Evolutionary conservation across 305 asterid genomes (phyloP).

Genomic region (Plantago coronopus): DNA sequence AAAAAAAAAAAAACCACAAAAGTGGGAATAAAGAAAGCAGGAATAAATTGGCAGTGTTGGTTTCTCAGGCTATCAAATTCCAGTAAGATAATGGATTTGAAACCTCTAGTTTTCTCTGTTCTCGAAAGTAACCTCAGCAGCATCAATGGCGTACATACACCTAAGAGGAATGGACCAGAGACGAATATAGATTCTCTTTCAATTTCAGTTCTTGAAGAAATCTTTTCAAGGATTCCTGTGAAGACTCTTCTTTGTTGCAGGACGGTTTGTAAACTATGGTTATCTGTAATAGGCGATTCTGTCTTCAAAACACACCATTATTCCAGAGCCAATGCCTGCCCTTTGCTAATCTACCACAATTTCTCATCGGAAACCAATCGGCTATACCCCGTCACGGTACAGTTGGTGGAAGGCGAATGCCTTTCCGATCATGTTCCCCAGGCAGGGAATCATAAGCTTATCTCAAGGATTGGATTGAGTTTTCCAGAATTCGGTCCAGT

Average conservation of each 20-base stretch:
- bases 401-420: conserved; percentile 5
- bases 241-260: background rate
- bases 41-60: too few species aligned
- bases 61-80: too few species aligned
- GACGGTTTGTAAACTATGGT: conserved; percentile 2
- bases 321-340: background rate
- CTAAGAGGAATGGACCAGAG: background rate
- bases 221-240: conserved; percentile 5
- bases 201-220: background rate
- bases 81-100: too few species aligned
- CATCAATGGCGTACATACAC: background rate
- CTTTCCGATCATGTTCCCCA: background rate
- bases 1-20: too few species aligned
- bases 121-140: too few species aligned
- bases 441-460: background rate
- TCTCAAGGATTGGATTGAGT: background rate
- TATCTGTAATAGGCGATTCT: background rate
- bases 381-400: background rate
- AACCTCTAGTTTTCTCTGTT: too few species aligned
- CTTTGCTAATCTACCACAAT: background rate
- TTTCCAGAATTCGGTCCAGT: background rate
- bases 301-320: conserved; percentile 1
- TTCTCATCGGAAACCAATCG: background rate
- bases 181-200: background rate
- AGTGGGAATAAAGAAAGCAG: too few species aligned